Conservation (phyloP, 2,329 filamentous ascomycete genomes). For the Arachnomyces sp. region DNA sequence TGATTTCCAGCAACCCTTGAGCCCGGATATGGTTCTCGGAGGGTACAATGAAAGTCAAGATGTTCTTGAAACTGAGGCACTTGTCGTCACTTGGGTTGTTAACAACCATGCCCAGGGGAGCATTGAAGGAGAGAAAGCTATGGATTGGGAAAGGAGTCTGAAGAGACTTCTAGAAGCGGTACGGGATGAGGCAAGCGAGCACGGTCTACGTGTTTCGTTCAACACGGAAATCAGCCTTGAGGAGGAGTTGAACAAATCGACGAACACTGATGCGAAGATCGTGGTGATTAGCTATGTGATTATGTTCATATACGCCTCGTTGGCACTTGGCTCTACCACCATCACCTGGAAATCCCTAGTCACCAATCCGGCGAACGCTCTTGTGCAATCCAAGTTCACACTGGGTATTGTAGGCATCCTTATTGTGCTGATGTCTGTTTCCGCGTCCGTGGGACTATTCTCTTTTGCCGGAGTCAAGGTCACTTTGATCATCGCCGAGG, state of each 20-base stretch:
- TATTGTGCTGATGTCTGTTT: constrained; percentile 96
- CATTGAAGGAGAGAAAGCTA: constrained; percentile 61
- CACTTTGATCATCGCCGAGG: constrained; percentile 94
- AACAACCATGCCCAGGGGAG: constrained; percentile 75
- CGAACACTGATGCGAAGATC: constrained; percentile 96
- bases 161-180: constrained; percentile 67
- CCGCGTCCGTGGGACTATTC: constrained; percentile 88
- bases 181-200: constrained; percentile 67
- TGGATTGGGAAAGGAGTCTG: constrained; percentile 82
- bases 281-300: constrained; percentile 93
- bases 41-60: constrained; percentile 59
- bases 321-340: constrained; percentile 83
- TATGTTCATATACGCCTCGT: constrained; percentile 96
- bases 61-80: constrained; percentile 65
- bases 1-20: constrained; percentile 79
- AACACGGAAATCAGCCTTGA: constrained; percentile 92
- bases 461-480: constrained; percentile 88
- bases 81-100: constrained; percentile 92
- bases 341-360: constrained; percentile 69
- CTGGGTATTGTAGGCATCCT: constrained; percentile 89
- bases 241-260: constrained; percentile 93
- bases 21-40: constrained; percentile 77
- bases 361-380: constrained; percentile 69
- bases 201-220: constrained; percentile 83
- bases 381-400: constrained; percentile 95